These are phyloP conservation scores for Clitocybe nebularis DNA, from an alignment of 1,284 basidiomycete species.

Conservation along the genomic window DNA sequence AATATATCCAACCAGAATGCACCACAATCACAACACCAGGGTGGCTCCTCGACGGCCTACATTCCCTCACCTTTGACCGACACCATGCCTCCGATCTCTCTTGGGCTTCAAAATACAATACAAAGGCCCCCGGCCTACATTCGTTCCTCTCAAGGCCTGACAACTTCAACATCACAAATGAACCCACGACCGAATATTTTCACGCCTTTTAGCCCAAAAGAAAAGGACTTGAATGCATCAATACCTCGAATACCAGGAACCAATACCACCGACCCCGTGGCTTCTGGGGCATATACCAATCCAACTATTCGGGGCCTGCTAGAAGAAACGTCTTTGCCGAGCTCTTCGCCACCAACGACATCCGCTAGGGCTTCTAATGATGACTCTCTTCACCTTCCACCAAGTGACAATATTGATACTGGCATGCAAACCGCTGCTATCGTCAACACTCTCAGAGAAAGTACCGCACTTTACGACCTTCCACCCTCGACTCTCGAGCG, in stretches of 20 bases:
- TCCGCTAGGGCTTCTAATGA: slow-evolving; percentile 8
- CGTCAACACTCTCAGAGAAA: slow-evolving; percentile 34
- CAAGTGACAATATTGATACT: slow-evolving; percentile 11
- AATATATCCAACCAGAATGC: not conserved
- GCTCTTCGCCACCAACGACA: slow-evolving; percentile 15
- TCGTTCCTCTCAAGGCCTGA: not conserved
- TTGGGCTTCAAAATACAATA: not conserved
- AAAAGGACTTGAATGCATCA: not conserved
- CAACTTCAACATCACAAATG: not conserved
- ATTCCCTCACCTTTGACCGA: not conserved
- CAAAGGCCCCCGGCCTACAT: not conserved
- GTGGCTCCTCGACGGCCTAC: not conserved
- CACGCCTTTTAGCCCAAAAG: not conserved
- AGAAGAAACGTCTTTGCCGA: slow-evolving; percentile 11
- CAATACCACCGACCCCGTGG: no score
- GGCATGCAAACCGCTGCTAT: slow-evolving; percentile 20
- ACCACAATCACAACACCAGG: no score
- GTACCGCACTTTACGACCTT: slow-evolving; percentile 42
- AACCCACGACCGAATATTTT: not conserved
- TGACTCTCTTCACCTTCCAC: not conserved
- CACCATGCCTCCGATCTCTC: not conserved
- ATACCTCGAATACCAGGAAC: no score
- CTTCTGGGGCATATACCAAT: not conserved
- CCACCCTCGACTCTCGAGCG: slow-evolving; percentile 42
- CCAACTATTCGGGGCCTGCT: slow-evolving; percentile 10